Base-by-base conservation (phyloP, 176 grass and related monocot genomes). In the Puccinellia tenuiflora region DNA sequence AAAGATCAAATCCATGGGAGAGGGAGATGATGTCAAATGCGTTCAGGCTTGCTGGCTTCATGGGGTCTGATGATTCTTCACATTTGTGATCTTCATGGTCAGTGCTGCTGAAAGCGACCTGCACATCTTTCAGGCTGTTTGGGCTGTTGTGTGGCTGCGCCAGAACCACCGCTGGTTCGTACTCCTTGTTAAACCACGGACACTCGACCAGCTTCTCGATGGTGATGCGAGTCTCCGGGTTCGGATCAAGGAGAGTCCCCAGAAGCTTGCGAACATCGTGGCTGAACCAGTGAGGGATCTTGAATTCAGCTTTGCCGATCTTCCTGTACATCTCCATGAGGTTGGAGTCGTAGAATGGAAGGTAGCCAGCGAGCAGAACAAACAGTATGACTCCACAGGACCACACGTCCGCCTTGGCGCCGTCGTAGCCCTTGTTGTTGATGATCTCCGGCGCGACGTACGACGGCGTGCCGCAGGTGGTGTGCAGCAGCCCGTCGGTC, bases 11-110 rank as follows among this genome's bases (percentile, higher is more conserved):
- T 28, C 92, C 90, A 3, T 56, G 80, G 0, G 92, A 97, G 75
- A 97, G 92, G 6, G 92, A 97, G 76, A 94, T 97, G 79, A 97
- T 94, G 68, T 97, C 90, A n/a, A 97, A 94, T 0, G 95, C 92
- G 11, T 94, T 97, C 22, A 94, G 71, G 56, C 95, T 94, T 5
- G 88, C 86, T 0, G 88, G 90, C 73, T 9, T 80, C 61, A 13
- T 31, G 18, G 7, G 5, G 30, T 24, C 9, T n/a, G 21, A 61
- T 84, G 76, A 56, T 78, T 18, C 28, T 40, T 26, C 46, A 50
- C 15, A 31, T 46, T 20, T 50, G 15, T 12, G 10, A 18, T 51
- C 45, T 15, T 52, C 25, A 17, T 73, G 16, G 43, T 73, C 15
- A 17, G 43, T 50, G 70, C 70, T 73, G 43, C 70, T 73, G 43